Evolutionary conservation across 306 rosid genomes (phyloP).

Genomic region (Castanea crenata): DNA sequence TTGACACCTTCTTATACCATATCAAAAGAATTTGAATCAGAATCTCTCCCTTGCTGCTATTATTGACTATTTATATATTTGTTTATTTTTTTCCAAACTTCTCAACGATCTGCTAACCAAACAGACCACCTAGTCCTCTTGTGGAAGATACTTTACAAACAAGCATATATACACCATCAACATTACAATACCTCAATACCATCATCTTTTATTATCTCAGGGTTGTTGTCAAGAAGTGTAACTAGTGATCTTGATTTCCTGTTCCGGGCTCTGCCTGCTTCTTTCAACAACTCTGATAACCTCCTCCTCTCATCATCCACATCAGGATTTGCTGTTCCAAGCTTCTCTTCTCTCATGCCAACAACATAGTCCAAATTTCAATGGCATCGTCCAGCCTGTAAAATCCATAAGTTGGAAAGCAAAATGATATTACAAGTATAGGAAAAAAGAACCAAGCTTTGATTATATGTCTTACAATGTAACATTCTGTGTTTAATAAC

Average conservation of each 20-base stretch:
- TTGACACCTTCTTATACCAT: slow-evolving; percentile 17
- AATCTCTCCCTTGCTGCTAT: slow-evolving; percentile 30
- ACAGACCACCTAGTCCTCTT: slow-evolving; percentile 30
- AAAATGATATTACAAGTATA: slow-evolving; percentile 11
- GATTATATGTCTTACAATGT: neutral
- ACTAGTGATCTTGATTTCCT: slow-evolving; percentile 58
- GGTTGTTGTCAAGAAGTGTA: slow-evolving; percentile 57
- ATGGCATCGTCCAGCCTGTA: slow-evolving; percentile 79
- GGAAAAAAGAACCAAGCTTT: neutral
- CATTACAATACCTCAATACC: slow-evolving; percentile 48
- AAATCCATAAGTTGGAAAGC: slow-evolving; percentile 8
- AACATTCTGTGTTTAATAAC: neutral
- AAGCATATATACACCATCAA: slow-evolving; percentile 29
- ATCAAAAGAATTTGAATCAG: slow-evolving; percentile 30
- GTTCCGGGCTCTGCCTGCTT: slow-evolving; percentile 66
- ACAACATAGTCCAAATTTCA: slow-evolving; percentile 71
- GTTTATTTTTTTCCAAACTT: slow-evolving; percentile 4
- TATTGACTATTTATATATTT: slow-evolving; percentile 19
- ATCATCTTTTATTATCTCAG: slow-evolving; percentile 32
- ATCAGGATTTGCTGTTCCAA: slow-evolving; percentile 81
- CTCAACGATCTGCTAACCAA: slow-evolving; percentile 29
- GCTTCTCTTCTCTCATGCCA: slow-evolving; percentile 90
- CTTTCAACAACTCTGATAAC: slow-evolving; percentile 71
- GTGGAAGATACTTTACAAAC: slow-evolving; percentile 9
- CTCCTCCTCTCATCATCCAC: slow-evolving; percentile 79